phyloP scores from a whole-genome alignment of 306 rosid genomes.

The Quercus aquifolioides region DNA sequence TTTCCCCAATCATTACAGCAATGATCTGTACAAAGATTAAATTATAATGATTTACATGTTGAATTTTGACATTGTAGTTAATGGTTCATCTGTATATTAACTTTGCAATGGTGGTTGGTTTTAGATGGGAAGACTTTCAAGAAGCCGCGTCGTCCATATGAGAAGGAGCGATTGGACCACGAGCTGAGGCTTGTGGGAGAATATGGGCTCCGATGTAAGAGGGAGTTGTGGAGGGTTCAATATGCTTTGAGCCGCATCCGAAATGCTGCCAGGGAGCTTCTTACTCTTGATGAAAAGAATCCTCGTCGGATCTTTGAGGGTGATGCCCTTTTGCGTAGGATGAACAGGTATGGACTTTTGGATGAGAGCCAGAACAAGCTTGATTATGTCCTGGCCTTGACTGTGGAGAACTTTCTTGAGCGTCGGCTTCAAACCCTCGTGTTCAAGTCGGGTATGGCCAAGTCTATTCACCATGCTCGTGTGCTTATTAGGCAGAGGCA shows the following conservation, averaged over 20 bases:
- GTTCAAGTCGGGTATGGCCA: conserved; percentile 65
- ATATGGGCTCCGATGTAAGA: conserved; percentile 39
- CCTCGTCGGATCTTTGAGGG: conserved; percentile 42
- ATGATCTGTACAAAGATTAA: too few species aligned
- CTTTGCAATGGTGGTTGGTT: not conserved
- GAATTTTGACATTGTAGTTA: not conserved
- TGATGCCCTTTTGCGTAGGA: conserved; percentile 35
- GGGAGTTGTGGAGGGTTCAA: conserved; percentile 44
- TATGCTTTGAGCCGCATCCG: conserved; percentile 44
- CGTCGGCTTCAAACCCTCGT: conserved; percentile 39
- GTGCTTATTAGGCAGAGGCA: conserved; percentile 65
- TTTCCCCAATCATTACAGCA: too few species aligned
- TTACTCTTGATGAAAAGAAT: conserved; percentile 36
- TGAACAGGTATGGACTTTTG: conserved; percentile 37
- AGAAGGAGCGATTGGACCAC: conserved; percentile 39
- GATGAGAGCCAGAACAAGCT: conserved; percentile 47
- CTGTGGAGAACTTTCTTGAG: conserved; percentile 40
- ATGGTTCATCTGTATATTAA: too few species aligned
- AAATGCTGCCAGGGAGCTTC: conserved; percentile 37
- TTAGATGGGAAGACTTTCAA: conserved; percentile 40
- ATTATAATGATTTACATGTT: too few species aligned
- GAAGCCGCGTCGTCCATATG: conserved; percentile 39
- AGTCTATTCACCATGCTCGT: conserved; percentile 64
- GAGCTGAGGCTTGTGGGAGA: conserved; percentile 41
- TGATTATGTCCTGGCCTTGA: conserved; percentile 37